Evolutionary conservation across 1,139 yeast species (phyloP).

Genomic region (Kodamaea ohmeri): DNA sequence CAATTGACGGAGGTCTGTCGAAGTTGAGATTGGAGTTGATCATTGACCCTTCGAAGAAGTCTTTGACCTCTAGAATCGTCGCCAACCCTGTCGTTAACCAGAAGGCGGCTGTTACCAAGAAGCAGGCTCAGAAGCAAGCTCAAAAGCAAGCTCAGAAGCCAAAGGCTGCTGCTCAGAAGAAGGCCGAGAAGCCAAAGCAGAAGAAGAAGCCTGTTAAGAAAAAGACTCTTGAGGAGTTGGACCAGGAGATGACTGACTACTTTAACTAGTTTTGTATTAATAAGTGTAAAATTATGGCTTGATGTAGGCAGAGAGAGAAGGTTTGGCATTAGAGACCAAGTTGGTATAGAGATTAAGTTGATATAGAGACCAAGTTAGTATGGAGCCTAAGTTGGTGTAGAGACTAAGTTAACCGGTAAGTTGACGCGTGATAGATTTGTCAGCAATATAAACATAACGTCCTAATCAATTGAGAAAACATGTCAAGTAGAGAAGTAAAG

Average conservation of each 20-base stretch:
- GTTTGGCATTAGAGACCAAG: too few relatives aligned
- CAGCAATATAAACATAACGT: too few relatives aligned
- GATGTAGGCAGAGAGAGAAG: background rate
- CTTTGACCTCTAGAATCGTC: constrained; percentile 69
- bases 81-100: constrained; percentile 39
- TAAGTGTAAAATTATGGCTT: constrained; percentile 1
- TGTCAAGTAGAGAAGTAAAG: too few relatives aligned
- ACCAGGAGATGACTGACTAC: constrained; percentile 91
- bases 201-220: constrained; percentile 37
- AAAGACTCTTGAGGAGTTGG: constrained; percentile 85
- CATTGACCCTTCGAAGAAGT: constrained; percentile 78
- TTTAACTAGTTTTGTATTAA: constrained; percentile 32
- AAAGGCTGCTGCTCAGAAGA: constrained; percentile 16
- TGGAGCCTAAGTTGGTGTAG: too few relatives aligned
- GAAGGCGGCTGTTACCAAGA: constrained; percentile 24
- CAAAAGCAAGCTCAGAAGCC: constrained; percentile 15
- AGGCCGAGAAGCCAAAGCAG: constrained; percentile 16
- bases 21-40: constrained; percentile 81
- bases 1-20: constrained; percentile 83
- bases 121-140: constrained; percentile 21
- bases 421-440: too few relatives aligned
- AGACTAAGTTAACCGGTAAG: too few relatives aligned
- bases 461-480: too few relatives aligned
- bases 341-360: too few relatives aligned
- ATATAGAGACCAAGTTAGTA: too few relatives aligned